Evolutionary conservation across 1,284 basidiomycete genomes (phyloP), one percentile per base, ranked within the genome.

Genomic region (Cutaneotrichosporon dermatis): DNA sequence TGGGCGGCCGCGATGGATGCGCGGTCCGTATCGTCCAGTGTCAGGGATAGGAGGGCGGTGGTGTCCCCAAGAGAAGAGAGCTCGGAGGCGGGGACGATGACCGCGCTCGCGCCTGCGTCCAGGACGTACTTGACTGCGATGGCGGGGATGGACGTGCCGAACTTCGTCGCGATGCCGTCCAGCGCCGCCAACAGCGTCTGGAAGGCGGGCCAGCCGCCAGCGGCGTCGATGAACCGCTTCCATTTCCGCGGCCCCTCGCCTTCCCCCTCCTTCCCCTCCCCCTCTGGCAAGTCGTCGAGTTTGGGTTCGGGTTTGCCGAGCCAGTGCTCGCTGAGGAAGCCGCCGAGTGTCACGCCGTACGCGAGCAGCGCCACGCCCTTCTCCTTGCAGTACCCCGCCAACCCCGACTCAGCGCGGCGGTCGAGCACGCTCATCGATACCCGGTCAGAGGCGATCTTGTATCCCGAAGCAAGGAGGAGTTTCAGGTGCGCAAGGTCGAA

Each of bases 341-440:
- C 64, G 42, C 66, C 66, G 1, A 68, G 43, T 2, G 61, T 51
- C 2, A 50, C 49, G 2, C 61, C 66, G 45, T 66, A 64, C 11
- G 57, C 64, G 46, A 68, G 51, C 4, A 68, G 46, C 5, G 49
- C 58, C 10, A 66, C 54, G 13, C 36, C 59, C 25, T 66, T 45
- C 36, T 50, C 51, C 2, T 13, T 34, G 15, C 62, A 62, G 57
- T 53, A 61, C 34, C 39, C 57, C 12, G 51, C 48, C 51, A 68
- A 50, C 6, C 55, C 64, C 25, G 25, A 25, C 39, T 60, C 58
- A 40, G 48, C 54, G 8, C 66, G 60, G 10, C 55, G 54, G 54
- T 68, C 66, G 12, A 68, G 54, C 15, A 68, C 57, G 34, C 58
- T 61, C 36, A 60, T 46, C 13, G 57, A 55, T 5, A 68, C 66